A percentile compares a stretch with the other conserved stretches of the same genome.
phyloP scores from a whole-genome alignment of 805 yeast species.

The Diddensiella transvaalensis region DNA sequence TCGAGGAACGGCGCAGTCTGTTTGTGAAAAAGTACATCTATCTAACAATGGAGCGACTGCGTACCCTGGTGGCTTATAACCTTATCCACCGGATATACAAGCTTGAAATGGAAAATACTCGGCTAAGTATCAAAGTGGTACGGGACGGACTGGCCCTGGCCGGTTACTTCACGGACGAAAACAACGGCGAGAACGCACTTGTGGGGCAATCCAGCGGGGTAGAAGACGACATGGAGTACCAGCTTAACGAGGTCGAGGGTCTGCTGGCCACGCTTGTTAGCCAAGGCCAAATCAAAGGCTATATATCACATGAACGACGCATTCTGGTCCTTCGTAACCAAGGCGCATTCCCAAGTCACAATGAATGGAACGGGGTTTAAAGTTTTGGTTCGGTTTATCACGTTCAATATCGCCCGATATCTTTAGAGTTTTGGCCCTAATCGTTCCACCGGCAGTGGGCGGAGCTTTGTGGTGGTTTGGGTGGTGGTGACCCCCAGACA shows the following conservation, averaged over 20 bases:
- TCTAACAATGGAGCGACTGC: slow-evolving; percentile 51
- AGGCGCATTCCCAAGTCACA: slow-evolving; percentile 60
- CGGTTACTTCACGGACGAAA: slow-evolving; percentile 17
- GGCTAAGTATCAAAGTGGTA: slow-evolving; percentile 40
- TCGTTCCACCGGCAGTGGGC: too few species aligned
- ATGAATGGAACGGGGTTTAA: too few species aligned
- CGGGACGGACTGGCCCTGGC: slow-evolving; percentile 41
- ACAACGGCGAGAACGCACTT: not conserved
- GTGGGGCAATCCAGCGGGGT: slow-evolving; percentile 4
- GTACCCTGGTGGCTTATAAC: slow-evolving; percentile 48
- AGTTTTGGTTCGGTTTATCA: too few species aligned
- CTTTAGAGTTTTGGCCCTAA: too few species aligned
- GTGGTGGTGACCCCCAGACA: too few species aligned
- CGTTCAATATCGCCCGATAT: too few species aligned
- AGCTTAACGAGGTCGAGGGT: slow-evolving; percentile 62
- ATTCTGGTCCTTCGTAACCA: slow-evolving; percentile 73
- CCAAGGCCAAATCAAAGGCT: slow-evolving; percentile 66
- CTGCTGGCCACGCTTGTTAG: slow-evolving; percentile 62
- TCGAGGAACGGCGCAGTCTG: slow-evolving; percentile 45
- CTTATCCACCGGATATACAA: slow-evolving; percentile 44
- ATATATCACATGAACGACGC: slow-evolving; percentile 69
- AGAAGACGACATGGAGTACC: slow-evolving; percentile 14
- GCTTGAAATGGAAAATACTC: slow-evolving; percentile 29
- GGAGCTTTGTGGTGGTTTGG: too few species aligned
- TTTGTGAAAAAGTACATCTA: slow-evolving; percentile 60